Evolutionary conservation across 768 basidiomycete genomes (phyloP).

Genomic region (Candolleomyces aberdarensis): DNA sequence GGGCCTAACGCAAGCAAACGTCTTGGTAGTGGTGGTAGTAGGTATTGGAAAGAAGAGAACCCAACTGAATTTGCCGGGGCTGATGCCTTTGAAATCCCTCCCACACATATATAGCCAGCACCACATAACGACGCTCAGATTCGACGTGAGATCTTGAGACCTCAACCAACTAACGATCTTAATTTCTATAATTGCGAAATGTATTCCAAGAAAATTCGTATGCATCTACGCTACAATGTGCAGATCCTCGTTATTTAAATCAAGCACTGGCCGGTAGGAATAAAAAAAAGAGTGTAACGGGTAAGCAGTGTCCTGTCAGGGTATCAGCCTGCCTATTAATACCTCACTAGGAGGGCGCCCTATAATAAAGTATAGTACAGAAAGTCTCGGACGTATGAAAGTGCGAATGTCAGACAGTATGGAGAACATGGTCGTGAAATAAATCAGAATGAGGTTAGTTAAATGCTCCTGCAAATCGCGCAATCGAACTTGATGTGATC

Average conservation of each 20-base stretch:
- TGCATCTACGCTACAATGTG: not conserved
- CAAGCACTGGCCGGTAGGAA: not conserved
- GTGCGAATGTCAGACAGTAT: constrained; percentile 5
- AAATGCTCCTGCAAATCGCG: constrained; percentile 83
- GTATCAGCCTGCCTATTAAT: constrained; percentile 2
- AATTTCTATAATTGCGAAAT: not conserved
- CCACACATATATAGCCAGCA: no score
- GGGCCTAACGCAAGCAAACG: not conserved
- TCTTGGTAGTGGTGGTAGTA: not conserved
- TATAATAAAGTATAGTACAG: constrained; percentile 9
- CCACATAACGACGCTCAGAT: no score
- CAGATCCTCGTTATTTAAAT: not conserved
- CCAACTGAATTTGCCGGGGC: not conserved
- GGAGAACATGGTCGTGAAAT: constrained; percentile 6
- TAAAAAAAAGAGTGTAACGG: constrained; percentile 1
- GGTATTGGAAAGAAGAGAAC: constrained; percentile 4
- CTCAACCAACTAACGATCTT: no score
- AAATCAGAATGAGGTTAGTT: constrained; percentile 37
- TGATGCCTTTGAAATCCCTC: no score
- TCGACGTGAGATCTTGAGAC: no score
- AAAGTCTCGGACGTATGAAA: not conserved
- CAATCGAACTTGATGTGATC: constrained; percentile 74
- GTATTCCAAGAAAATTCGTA: not conserved
- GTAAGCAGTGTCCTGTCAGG: constrained; percentile 8
- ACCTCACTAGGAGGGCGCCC: not conserved